Evolutionary conservation across 2,329 filamentous ascomycete genomes (phyloP).

Genomic region (Mycogone perniciosa): DNA sequence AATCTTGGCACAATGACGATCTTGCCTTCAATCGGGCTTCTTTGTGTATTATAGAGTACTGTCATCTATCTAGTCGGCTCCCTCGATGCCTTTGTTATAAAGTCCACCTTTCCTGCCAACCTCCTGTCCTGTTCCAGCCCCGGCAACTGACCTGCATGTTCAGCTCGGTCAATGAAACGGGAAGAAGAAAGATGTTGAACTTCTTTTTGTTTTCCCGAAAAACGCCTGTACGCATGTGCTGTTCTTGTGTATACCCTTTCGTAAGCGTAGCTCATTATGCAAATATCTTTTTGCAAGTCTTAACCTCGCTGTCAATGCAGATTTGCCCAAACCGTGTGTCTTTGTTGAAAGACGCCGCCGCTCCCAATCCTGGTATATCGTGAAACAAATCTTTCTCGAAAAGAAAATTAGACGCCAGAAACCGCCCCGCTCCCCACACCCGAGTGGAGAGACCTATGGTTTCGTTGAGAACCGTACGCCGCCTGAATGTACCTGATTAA

Average conservation of each 20-base stretch:
- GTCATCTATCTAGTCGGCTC: no score
- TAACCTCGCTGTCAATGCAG: slow-evolving; percentile 33
- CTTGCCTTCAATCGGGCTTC: no score
- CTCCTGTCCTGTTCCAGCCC: slow-evolving; percentile 14
- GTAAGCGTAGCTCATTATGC: slow-evolving; percentile 37
- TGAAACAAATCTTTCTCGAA: slow-evolving; percentile 13
- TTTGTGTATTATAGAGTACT: no score
- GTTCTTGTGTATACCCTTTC: slow-evolving; percentile 26
- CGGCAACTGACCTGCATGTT: slow-evolving; percentile 27
- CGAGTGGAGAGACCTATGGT: slow-evolving; percentile 29
- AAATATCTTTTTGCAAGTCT: slow-evolving; percentile 27
- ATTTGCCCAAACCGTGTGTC: slow-evolving; percentile 29
- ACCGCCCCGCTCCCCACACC: slow-evolving; percentile 29
- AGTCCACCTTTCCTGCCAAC: background rate
- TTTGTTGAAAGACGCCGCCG: slow-evolving; percentile 44
- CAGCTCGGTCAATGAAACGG: slow-evolving; percentile 36
- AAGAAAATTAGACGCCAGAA: slow-evolving; percentile 28
- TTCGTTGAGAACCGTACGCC: slow-evolving; percentile 45
- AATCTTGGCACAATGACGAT: no score
- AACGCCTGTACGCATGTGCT: slow-evolving; percentile 32
- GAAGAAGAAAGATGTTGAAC: slow-evolving; percentile 43
- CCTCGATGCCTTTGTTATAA: background rate
- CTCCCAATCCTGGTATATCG: slow-evolving; percentile 30
- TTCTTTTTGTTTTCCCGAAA: slow-evolving; percentile 39
- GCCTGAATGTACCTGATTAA: slow-evolving; percentile 31